Conservation (phyloP, 2,329 filamentous ascomycete genomes). For the Penicillium vulpinum region DNA sequence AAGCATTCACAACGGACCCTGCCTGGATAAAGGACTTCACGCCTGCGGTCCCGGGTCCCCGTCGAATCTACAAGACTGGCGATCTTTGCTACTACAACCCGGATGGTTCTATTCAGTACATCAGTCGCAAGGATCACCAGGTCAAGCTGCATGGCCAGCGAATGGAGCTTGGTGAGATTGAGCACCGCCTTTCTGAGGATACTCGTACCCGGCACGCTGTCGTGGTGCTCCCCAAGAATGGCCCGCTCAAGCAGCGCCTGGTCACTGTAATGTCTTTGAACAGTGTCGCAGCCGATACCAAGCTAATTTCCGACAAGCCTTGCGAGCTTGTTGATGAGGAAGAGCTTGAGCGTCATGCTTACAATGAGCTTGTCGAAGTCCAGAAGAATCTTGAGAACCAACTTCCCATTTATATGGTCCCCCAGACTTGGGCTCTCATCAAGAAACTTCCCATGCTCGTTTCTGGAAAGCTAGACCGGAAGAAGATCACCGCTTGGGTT, state of each 20-base stretch:
- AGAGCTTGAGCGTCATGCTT: slow-evolving; percentile 23
- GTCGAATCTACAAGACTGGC: slow-evolving; percentile 33
- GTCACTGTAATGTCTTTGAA: slow-evolving; percentile 46
- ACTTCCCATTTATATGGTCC: slow-evolving; percentile 49
- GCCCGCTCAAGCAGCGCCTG: slow-evolving; percentile 46
- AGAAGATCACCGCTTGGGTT: slow-evolving; percentile 47
- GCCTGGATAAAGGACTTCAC: slow-evolving; percentile 27
- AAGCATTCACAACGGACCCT: slow-evolving; percentile 32
- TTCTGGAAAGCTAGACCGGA: slow-evolving; percentile 41
- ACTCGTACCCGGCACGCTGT: slow-evolving; percentile 41
- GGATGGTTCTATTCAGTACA: slow-evolving; percentile 36
- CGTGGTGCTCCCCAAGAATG: slow-evolving; percentile 47
- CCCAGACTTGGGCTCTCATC: slow-evolving; percentile 43
- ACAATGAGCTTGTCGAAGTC: slow-evolving; percentile 32
- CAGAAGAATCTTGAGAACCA: slow-evolving; percentile 44
- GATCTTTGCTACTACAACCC: slow-evolving; percentile 35
- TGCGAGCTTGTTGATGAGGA: slow-evolving; percentile 35
- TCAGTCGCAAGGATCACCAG: slow-evolving; percentile 65
- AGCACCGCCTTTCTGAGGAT: slow-evolving; percentile 38
- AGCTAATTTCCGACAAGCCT: slow-evolving; percentile 30
- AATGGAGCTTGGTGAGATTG: slow-evolving; percentile 59
- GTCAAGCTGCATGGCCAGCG: slow-evolving; percentile 67
- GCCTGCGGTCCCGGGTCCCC: slow-evolving; percentile 6
- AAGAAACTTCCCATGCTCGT: slow-evolving; percentile 44
- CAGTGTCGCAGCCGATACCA: slow-evolving; percentile 22